Evolutionary conservation across 108 stramenopile species (phyloP), one percentile per base, ranked within the genome.

Genomic region (Cyclotella baltica): DNA sequence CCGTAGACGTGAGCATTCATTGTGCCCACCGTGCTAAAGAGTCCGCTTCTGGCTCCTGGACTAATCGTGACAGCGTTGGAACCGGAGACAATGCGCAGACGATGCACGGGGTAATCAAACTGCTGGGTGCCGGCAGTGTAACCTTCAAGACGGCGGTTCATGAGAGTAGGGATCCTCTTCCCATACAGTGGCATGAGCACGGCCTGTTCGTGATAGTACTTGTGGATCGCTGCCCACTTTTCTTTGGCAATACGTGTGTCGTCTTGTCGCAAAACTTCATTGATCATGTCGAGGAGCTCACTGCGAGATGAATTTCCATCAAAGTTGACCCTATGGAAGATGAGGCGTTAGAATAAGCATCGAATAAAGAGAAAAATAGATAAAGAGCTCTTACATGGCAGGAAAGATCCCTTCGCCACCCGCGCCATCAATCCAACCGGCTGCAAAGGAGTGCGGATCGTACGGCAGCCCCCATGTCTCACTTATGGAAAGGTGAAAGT

Each of bases 391-490:
- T n/a, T n/a, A n/a, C n/a, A 3, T 43, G 33, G 34, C 29, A 35
- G 40, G 63, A 40, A 28, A 35, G 18, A 48, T 4, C 28, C 47
- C 46, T 29, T 30, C 40, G 16, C 46, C 40, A 48, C 66, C 66
- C 73, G 37, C 62, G 86, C 62, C 69, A 74, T 58, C n/a, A 65
- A 38, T 36, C 86, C 86, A 86, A 33, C 78, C 86, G 13, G 30
- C 43, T 15, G 70, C 87, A 53, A 48, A 86, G 18, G 80, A 71
- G 43, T 83, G 79, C 1, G 88, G 88, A 59, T 88, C 88, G 75
- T 88, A 88, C 18, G 88, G 87, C 23, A 71, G 13, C 16, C 88
- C 88, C 85, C 85, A 88, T 5, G 85, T 86, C 72, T 88, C 85
- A 25, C 68, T 85, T 50, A 88, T 62, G 6, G 79, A 80, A 50